Base-by-base conservation (phyloP, 257 asterid genomes). In the Agastache rugosa region DNA sequence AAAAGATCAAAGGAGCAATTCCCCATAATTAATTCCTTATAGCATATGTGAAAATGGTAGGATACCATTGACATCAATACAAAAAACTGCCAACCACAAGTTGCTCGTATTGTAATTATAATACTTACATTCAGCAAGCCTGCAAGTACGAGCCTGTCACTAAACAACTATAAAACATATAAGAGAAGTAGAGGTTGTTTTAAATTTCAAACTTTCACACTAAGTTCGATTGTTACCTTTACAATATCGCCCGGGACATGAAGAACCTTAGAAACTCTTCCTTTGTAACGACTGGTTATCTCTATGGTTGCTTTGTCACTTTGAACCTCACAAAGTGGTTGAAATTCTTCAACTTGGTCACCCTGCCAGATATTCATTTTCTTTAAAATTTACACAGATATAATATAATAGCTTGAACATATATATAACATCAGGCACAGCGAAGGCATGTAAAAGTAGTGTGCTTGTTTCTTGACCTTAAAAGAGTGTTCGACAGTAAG, bases 251-350 rank as follows among this genome's bases (percentile, higher is more conserved):
- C 99, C 4, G 99, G 93, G 81, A 74, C 88, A 80, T 94, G 96
- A 67, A 86, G 92, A 81, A 90, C 63, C 67, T 77, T 82, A 41
- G 80, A 82, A 76, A 92, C 88, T 81, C 82, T 92, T 75, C 99
- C 99, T 71, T 60, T 89, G 87, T 94, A 94, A 61, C 97, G 98
- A 66, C 99, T 94, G 11, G 99, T 94, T 68, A 94, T 94, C 86
- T 94, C 99, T 75, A 92, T 92, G 42, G 97, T 94, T 68, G 99
- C 99, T 85, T 94, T 94, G 78, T 94, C 99, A 65, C 99, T 94
- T 87, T 94, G 99, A 73, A 94, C 99, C 84, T 92, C 99, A 82
- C 99, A 94, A 76, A 94, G 90, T 64, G 97, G 96, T 73, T 94
- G 99, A 79, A 94, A 94, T 82, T 94, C 99, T 69, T 92, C 98